Evolutionary conservation across 495 filamentous ascomycete genomes (phyloP).

Genomic region (Thermochaetoides thermophila): DNA sequence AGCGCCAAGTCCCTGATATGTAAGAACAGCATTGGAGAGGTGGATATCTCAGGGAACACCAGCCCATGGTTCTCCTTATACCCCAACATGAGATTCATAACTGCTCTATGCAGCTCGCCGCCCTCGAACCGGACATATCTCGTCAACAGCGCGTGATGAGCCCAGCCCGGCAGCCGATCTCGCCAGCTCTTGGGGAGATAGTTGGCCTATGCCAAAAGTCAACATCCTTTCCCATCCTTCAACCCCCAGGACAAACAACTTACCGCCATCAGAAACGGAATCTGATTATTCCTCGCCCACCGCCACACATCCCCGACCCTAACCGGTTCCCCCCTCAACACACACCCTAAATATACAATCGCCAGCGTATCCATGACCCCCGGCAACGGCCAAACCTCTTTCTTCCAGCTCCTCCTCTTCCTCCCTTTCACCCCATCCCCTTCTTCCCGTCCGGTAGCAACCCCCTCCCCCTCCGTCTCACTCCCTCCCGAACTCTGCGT

Average conservation of each 20-base stretch:
- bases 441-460: neutral
- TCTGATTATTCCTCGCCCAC: slow-evolving; percentile 27
- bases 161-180: slow-evolving; percentile 45
- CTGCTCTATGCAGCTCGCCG: slow-evolving; percentile 46
- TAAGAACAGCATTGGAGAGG: slow-evolving; percentile 47
- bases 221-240: neutral
- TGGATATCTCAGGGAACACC: slow-evolving; percentile 57
- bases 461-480: neutral
- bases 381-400: slow-evolving; percentile 25
- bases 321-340: slow-evolving; percentile 28
- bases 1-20: slow-evolving; percentile 61
- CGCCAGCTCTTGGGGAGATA: slow-evolving; percentile 52
- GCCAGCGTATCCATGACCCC: slow-evolving; percentile 27
- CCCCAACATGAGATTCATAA: slow-evolving; percentile 44
- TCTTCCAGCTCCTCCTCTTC: slow-evolving; percentile 11
- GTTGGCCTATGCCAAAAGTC: slow-evolving; percentile 19
- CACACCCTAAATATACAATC: slow-evolving; percentile 30
- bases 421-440: slow-evolving; percentile 1
- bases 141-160: slow-evolving; percentile 38
- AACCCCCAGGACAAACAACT: slow-evolving; percentile 1
- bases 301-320: slow-evolving; percentile 29
- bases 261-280: slow-evolving; percentile 29
- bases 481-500: slow-evolving; percentile 17
- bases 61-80: slow-evolving; percentile 55
- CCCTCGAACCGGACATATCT: slow-evolving; percentile 30